phyloP scores from a whole-genome alignment of 495 filamentous ascomycete species.

The Parathielavia hyrcaniae region DNA sequence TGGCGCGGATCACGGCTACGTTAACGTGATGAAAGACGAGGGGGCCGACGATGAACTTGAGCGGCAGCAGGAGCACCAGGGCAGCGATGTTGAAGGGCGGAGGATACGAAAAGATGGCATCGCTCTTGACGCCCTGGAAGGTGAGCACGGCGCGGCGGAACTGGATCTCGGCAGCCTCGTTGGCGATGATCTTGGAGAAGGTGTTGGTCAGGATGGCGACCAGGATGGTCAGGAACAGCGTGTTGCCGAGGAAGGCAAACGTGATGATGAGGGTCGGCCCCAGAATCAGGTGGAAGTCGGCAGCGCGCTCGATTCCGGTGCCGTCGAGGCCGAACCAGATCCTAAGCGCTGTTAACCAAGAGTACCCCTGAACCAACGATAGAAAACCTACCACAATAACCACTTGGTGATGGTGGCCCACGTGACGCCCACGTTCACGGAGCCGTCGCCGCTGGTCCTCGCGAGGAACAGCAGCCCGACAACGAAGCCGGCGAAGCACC shows the following conservation, averaged over 20 bases:
- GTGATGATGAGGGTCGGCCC: conserved; percentile 56
- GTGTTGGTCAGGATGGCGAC: conserved; percentile 61
- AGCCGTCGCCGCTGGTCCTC: conserved; percentile 23
- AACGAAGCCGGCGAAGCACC: conserved; percentile 61
- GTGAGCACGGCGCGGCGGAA: conserved; percentile 59
- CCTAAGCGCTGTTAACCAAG: conserved; percentile 17
- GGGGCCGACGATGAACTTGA: conserved; percentile 50
- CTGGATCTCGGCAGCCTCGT: conserved; percentile 56
- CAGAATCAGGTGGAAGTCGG: conserved; percentile 52
- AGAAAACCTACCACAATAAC: conserved; percentile 48
- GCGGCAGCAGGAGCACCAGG: conserved; percentile 49
- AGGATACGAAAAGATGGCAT: conserved; percentile 57
- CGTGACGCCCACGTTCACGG: conserved; percentile 29
- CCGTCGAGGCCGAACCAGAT: conserved; percentile 66
- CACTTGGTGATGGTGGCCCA: conserved; percentile 56
- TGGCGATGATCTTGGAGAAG: conserved; percentile 55
- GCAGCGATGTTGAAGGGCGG: conserved; percentile 61
- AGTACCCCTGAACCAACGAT: background rate
- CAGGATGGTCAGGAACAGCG: conserved; percentile 61
- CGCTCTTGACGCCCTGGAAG: conserved; percentile 60
- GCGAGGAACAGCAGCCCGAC: conserved; percentile 55
- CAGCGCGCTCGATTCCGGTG: conserved; percentile 54
- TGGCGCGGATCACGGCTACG: conserved; percentile 46
- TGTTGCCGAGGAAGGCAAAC: conserved; percentile 61
- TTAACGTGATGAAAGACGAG: conserved; percentile 59